These are phyloP conservation scores for Firmiana major DNA, from an alignment of 345 rosid genomes.

Conservation along the genomic window DNA sequence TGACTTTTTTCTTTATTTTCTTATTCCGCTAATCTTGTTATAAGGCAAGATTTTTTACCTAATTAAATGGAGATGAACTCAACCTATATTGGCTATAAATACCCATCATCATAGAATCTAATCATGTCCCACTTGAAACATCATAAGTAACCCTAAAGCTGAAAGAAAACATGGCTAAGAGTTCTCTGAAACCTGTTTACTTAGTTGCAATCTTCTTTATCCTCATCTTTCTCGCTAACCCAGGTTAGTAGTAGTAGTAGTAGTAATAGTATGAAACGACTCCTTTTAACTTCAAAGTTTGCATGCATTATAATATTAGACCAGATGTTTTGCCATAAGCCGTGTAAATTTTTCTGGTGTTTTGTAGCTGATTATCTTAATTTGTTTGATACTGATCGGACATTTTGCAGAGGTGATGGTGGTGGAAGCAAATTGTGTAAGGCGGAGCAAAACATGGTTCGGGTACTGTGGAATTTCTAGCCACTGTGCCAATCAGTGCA, in stretches of 20 bases:
- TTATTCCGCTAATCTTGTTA: background rate
- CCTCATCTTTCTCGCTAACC: background rate
- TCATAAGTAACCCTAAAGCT: background rate
- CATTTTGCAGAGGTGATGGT: constrained; percentile 20
- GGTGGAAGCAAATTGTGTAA: constrained; percentile 25
- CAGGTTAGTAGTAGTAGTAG: background rate
- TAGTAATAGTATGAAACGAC: too few relatives aligned
- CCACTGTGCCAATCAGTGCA: constrained; percentile 22
- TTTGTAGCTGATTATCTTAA: background rate
- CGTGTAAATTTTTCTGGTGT: background rate
- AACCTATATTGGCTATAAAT: background rate
- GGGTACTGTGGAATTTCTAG: constrained; percentile 8
- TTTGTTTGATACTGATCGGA: background rate
- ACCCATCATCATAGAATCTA: background rate
- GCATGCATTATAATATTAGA: too few relatives aligned
- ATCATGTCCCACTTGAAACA: background rate
- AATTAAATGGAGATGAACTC: background rate
- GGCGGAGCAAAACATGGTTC: constrained; percentile 21
- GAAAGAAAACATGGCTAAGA: background rate
- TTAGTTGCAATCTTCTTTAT: background rate
- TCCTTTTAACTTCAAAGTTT: too few relatives aligned
- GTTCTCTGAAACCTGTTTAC: background rate
- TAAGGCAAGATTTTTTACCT: background rate
- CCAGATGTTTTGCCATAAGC: background rate
- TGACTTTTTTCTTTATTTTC: background rate